Percentiles rank a stretch among this genome's conserved stretches.
phyloP scores from a whole-genome alignment of 192 early-diverging fungal genomes.

The Backusella psychrophila region DNA sequence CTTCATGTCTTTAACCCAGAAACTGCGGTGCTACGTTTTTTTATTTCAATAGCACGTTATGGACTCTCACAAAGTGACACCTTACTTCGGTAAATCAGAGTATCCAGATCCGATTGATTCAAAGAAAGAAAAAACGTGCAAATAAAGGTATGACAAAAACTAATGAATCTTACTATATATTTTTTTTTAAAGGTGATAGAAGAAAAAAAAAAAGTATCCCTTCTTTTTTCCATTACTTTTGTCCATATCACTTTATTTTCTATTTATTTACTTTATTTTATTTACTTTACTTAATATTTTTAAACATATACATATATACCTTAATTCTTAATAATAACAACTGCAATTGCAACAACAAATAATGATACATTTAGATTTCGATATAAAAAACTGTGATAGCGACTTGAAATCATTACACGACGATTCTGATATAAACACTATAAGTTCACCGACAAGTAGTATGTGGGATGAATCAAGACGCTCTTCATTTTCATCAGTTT shows the following conservation, averaged over 20 bases:
- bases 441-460: slow-evolving; percentile 12
- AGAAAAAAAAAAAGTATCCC: neutral
- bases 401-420: neutral
- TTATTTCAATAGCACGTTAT: neutral
- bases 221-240: neutral
- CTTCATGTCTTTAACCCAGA: neutral
- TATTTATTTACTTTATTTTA: neutral
- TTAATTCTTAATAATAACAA: neutral
- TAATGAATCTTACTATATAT: neutral
- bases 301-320: neutral
- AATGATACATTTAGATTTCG: neutral
- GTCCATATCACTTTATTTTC: neutral
- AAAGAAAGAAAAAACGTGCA: slow-evolving; percentile 2
- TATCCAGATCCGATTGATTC: neutral
- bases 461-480: slow-evolving; percentile 5
- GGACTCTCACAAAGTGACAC: neutral
- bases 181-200: neutral
- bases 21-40: neutral
- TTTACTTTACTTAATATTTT: neutral
- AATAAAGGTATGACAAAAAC: neutral
- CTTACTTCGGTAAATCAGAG: neutral
- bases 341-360: neutral
- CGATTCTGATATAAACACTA: neutral
- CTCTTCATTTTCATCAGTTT: slow-evolving; percentile 7
- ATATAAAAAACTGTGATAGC: neutral